Percentiles rank a stretch among this genome's conserved stretches.
These are phyloP conservation scores for Irpex sp. DNA, from an alignment of 1,284 basidiomycete species.

Conservation along the genomic window DNA sequence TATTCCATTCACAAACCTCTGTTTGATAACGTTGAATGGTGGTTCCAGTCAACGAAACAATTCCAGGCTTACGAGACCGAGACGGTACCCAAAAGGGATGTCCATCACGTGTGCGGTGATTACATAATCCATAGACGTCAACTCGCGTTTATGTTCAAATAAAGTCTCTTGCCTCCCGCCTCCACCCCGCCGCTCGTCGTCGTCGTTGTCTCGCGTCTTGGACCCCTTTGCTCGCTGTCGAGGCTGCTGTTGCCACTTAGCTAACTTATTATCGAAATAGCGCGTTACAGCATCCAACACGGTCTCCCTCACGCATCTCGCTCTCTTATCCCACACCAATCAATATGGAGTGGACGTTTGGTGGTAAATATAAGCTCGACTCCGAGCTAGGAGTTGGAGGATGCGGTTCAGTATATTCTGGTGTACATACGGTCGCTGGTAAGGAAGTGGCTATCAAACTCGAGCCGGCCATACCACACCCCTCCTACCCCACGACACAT, in stretches of 20 bases:
- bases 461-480: constrained; percentile 66
- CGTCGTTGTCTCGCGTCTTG: neutral
- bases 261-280: neutral
- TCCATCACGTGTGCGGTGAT: too few species aligned
- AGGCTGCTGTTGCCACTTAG: neutral
- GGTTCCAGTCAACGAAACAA: too few species aligned
- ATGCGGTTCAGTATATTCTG: constrained; percentile 92
- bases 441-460: constrained; percentile 98
- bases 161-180: too few species aligned
- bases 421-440: constrained; percentile 92
- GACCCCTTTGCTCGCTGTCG: neutral
- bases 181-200: too few species aligned
- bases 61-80: too few species aligned
- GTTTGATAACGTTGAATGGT: too few species aligned
- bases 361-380: constrained; percentile 90
- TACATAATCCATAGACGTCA: too few species aligned
- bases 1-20: too few species aligned
- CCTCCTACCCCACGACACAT: neutral
- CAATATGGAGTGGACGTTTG: constrained; percentile 72
- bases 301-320: neutral
- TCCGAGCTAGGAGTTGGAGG: constrained; percentile 95
- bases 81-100: too few species aligned
- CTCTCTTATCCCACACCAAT: neutral
- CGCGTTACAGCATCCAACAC: neutral
- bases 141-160: too few species aligned